These are phyloP conservation scores for Podaxis mareebaensis DNA, from an alignment of 768 basidiomycete genomes.

Conservation along the genomic window DNA sequence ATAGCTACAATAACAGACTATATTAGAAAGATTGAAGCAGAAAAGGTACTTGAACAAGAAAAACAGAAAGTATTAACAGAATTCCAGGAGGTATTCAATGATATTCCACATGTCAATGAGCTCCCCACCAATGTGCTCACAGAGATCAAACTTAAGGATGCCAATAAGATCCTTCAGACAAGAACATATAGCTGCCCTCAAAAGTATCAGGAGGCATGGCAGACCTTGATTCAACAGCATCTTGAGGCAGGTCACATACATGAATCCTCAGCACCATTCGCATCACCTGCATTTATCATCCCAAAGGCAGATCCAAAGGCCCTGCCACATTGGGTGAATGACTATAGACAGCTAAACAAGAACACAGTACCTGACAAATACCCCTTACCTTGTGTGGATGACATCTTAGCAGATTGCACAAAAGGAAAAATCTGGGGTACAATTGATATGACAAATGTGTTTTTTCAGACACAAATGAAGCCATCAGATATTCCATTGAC, in stretches of 20 bases:
- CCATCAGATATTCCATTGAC: conserved; percentile 29
- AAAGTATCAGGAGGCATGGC: conserved; percentile 29
- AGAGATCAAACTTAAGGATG: conserved; percentile 28
- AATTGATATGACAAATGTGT: conserved; percentile 25
- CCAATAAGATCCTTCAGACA: conserved; percentile 22
- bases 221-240: conserved; percentile 30
- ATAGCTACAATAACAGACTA: background rate
- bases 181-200: conserved; percentile 18
- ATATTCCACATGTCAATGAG: conserved; percentile 26
- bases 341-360: conserved; percentile 32
- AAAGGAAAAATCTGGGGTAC: conserved; percentile 33
- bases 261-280: conserved; percentile 26
- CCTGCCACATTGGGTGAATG: conserved; percentile 36
- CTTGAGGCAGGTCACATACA: conserved; percentile 28
- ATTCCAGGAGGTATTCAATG: conserved; percentile 25
- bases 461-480: conserved; percentile 27
- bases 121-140: conserved; percentile 26
- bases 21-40: background rate
- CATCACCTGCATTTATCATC: conserved; percentile 38
- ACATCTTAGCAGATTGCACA: conserved; percentile 34
- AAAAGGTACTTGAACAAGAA: background rate
- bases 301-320: conserved; percentile 30
- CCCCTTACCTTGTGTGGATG: conserved; percentile 29
- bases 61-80: conserved; percentile 12
- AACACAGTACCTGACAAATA: conserved; percentile 30